Percentiles rank a stretch among this genome's conserved stretches.
phyloP scores from a whole-genome alignment of 2,329 filamentous ascomycete species.

The Exophiala oligosperma region DNA sequence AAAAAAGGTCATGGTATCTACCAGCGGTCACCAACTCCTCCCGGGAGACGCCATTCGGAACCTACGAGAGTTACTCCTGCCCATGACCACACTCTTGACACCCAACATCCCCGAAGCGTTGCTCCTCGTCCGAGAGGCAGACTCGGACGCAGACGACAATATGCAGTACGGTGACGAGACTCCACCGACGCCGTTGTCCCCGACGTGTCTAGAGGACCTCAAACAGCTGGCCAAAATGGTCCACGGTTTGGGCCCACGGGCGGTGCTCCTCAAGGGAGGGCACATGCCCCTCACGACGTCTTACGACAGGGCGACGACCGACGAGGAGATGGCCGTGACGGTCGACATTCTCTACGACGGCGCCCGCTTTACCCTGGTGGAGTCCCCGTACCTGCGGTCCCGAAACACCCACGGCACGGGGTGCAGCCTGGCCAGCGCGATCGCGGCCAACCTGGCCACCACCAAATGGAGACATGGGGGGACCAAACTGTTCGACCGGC shows the following conservation, averaged over 20 bases:
- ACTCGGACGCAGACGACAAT: background rate
- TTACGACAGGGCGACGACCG: constrained; percentile 57
- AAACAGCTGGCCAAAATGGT: constrained; percentile 67
- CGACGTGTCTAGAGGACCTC: constrained; percentile 60
- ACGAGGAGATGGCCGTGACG: constrained; percentile 64
- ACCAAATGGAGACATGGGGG: too few species aligned
- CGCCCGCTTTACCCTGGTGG: constrained; percentile 59
- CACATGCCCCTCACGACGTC: constrained; percentile 76
- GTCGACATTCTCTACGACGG: constrained; percentile 74
- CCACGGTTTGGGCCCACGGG: constrained; percentile 68
- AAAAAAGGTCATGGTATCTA: constrained; percentile 76
- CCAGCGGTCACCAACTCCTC: constrained; percentile 48
- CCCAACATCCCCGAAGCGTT: constrained; percentile 51
- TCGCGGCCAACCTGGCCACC: constrained; percentile 61
- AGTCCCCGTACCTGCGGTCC: constrained; percentile 70
- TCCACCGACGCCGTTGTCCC: constrained; percentile 1
- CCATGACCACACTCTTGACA: constrained; percentile 47
- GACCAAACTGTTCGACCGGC: too few species aligned
- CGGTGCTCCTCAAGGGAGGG: constrained; percentile 86
- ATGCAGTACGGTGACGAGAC: constrained; percentile 7
- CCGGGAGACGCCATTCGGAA: constrained; percentile 43
- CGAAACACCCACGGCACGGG: constrained; percentile 92
- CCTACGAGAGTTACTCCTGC: constrained; percentile 42
- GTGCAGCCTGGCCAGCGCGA: constrained; percentile 81
- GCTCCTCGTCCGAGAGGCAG: constrained; percentile 45